These are phyloP conservation scores for Solanum chiquidenum DNA, from an alignment of 257 asterid species.

Conservation along the genomic window DNA sequence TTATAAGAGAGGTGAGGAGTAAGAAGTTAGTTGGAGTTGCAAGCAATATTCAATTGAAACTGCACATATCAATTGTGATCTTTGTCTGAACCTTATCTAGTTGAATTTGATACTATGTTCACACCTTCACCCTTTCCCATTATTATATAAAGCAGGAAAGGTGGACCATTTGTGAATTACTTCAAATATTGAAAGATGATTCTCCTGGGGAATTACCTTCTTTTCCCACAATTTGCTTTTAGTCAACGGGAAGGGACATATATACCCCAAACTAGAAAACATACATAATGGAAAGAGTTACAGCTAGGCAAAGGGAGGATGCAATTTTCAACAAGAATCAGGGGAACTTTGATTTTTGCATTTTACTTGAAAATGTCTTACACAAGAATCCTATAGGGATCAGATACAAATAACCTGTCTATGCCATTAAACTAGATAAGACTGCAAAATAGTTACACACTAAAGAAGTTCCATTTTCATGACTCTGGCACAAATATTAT, in stretches of 20 bases:
- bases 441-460: not conserved
- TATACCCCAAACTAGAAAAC: not conserved
- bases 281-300: not conserved
- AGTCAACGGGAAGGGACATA: not conserved
- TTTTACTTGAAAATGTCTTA: not conserved
- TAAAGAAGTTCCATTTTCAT: not conserved
- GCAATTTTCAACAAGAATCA: not conserved
- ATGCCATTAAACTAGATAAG: not conserved
- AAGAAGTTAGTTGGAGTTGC: not conserved
- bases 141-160: not conserved
- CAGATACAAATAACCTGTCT: not conserved
- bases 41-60: not conserved
- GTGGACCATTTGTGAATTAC: not conserved
- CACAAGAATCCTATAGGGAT: not conserved
- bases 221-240: not conserved
- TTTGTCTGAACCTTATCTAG: not conserved
- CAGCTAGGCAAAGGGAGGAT: not conserved
- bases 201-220: not conserved
- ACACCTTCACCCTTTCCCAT: not conserved
- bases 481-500: not conserved
- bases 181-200: not conserved
- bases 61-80: not conserved
- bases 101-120: not conserved
- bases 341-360: not conserved
- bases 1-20: not conserved